These are phyloP conservation scores for Candida sojae DNA, from an alignment of 1,139 yeast species.

Conservation along the genomic window DNA sequence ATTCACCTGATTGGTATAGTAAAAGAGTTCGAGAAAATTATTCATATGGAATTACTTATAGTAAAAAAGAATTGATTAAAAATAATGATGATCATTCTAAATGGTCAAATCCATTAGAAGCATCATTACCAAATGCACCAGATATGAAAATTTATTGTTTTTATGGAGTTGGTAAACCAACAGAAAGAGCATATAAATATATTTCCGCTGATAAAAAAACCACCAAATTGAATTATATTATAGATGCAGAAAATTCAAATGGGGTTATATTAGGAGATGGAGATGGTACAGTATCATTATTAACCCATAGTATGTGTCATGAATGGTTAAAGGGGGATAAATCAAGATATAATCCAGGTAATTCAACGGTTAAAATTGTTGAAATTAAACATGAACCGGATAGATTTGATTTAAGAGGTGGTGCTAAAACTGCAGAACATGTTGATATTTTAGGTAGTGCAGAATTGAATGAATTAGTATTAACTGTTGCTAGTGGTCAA, in stretches of 20 bases:
- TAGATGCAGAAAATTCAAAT: slow-evolving; percentile 55
- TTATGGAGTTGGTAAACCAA: slow-evolving; percentile 94
- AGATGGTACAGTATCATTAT: slow-evolving; percentile 89
- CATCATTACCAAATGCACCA: slow-evolving; percentile 88
- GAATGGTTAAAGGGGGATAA: slow-evolving; percentile 73
- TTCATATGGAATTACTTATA: slow-evolving; percentile 73
- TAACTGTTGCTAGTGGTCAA: slow-evolving; percentile 79
- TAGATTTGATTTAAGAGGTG: slow-evolving; percentile 91
- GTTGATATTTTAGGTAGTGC: slow-evolving; percentile 95
- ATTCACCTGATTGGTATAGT: slow-evolving; percentile 76
- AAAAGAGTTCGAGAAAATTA: slow-evolving; percentile 67
- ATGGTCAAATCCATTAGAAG: slow-evolving; percentile 95
- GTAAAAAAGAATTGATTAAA: slow-evolving; percentile 53
- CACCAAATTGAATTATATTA: slow-evolving; percentile 63
- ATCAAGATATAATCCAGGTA: slow-evolving; percentile 82
- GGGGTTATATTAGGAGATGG: slow-evolving; percentile 88
- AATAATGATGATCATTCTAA: slow-evolving; percentile 73
- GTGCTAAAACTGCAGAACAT: slow-evolving; percentile 97
- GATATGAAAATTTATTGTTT: slow-evolving; percentile 86
- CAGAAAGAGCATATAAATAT: slow-evolving; percentile 90
- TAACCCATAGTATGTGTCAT: slow-evolving; percentile 79
- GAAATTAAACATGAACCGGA: slow-evolving; percentile 95
- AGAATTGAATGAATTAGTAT: slow-evolving; percentile 80
- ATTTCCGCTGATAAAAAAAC: slow-evolving; percentile 60
- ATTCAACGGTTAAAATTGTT: slow-evolving; percentile 69